Evolutionary conservation across 225 moss, liverwort and hornwort species (phyloP).

Genomic region (Marchantia polymorpha): DNA sequence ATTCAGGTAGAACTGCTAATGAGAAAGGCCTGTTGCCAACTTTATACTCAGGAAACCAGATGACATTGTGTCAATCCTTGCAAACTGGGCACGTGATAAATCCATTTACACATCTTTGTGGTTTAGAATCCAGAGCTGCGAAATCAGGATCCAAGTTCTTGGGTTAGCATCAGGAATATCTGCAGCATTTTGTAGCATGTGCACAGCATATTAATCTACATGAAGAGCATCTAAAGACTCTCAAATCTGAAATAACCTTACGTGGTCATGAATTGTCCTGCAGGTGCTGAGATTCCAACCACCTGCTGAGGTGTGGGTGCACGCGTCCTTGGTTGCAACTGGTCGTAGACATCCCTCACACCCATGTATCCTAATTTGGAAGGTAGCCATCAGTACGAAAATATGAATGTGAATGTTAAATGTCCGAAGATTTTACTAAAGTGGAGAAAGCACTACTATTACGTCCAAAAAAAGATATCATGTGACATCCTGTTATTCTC

Average conservation of each 20-base stretch:
- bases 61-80: too few relatives aligned
- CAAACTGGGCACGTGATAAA: background rate
- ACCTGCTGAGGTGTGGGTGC: background rate
- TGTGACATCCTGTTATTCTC: too few relatives aligned
- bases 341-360: conserved; percentile 17
- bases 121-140: background rate
- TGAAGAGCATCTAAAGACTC: background rate
- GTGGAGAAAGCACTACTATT: too few relatives aligned
- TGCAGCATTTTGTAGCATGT: background rate
- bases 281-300: conserved; percentile 14
- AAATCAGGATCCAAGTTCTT: background rate
- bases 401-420: too few relatives aligned
- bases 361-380: conserved; percentile 22
- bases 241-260: background rate
- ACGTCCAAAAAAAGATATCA: too few relatives aligned
- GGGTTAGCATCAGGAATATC: background rate
- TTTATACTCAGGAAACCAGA: too few relatives aligned
- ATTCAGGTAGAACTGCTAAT: too few relatives aligned
- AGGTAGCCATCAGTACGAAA: too few relatives aligned
- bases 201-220: background rate
- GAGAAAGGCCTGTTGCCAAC: too few relatives aligned
- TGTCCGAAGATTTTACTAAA: too few relatives aligned
- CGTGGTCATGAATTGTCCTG: conserved; percentile 18
- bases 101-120: background rate
- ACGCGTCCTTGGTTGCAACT: conserved; percentile 6